Base-by-base conservation (phyloP, 1,139 yeast genomes). In the Protomyces inouyei region DNA sequence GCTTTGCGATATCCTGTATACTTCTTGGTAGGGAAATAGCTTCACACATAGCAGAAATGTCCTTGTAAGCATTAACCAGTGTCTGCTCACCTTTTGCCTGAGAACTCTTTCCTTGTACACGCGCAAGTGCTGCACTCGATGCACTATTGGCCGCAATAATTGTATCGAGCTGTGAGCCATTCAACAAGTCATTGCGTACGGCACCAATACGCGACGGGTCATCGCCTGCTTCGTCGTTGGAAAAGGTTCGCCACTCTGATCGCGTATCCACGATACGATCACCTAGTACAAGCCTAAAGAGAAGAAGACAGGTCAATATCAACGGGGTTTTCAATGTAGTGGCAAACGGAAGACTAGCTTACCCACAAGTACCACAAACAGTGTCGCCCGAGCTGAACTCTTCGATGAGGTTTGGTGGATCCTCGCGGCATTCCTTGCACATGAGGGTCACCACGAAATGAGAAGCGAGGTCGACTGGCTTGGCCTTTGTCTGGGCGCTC, bases 171-270 rank as follows among this genome's bases (percentile, higher is more conserved):
- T 91, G 95, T 71, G 88, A 95, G 32, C 95, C 88, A 72, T 92
- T 98, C 71, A 95, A 80, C 67, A 92, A 78, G 14, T 98, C 97
- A 74, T 92, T 92, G n/a, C 95, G 87, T 2, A 98, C 98, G 73
- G 92, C 98, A 75, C 98, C 98, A 69, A 93, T 98, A 88, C 98
- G 98, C 71, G 95, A 87, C 3, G 98, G 98, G 75, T 93, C 98
- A 74, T 91, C 98, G 71, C 96, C 96, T 70, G 93, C 95, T 75
- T 93, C 98, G 75, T 93, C 98, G 75, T 93, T 93, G 57, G 80
- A 74, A 76, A 93, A 93, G 1, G 98, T 93, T 80, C 98, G 88
- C 98, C 98, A 93, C 79, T 93, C 98, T 1, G 97, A 89, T 71
- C 98, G 81, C 4, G 97, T 92, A 73, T 93, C 98, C 40, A 93